Conservation (phyloP, 2,329 filamentous ascomycete genomes). For the Metarhizium sp. region DNA sequence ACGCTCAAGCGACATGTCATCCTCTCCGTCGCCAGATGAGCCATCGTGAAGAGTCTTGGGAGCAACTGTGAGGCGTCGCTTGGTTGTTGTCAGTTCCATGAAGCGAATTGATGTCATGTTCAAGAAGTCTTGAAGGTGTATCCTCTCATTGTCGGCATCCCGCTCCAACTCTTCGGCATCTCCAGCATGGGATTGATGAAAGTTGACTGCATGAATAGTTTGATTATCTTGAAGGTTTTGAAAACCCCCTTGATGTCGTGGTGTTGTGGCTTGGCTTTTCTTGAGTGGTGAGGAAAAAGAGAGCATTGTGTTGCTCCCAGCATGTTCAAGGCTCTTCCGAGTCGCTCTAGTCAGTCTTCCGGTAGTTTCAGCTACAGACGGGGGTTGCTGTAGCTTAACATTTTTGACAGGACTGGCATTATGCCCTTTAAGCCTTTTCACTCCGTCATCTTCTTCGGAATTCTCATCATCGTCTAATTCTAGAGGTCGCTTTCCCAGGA, state of each 20-base stretch:
- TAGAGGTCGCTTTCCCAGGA: slow-evolving; percentile 64
- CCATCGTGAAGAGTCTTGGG: slow-evolving; percentile 39
- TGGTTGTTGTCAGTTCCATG: slow-evolving; percentile 97
- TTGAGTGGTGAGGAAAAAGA: slow-evolving; percentile 39
- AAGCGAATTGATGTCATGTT: slow-evolving; percentile 95
- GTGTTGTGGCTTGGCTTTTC: slow-evolving; percentile 38
- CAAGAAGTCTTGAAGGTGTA: slow-evolving; percentile 85
- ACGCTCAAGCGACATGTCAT: slow-evolving; percentile 56
- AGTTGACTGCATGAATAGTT: slow-evolving; percentile 33
- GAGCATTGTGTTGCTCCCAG: slow-evolving; percentile 31
- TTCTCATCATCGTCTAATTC: slow-evolving; percentile 62
- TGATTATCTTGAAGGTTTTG: slow-evolving; percentile 41
- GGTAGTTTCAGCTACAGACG: slow-evolving; percentile 57
- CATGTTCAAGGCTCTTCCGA: slow-evolving; percentile 35
- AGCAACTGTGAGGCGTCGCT: slow-evolving; percentile 74
- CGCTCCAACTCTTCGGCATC: slow-evolving; percentile 33
- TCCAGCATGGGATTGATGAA: slow-evolving; percentile 30
- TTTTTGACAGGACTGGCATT: slow-evolving; percentile 71
- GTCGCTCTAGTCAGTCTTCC: slow-evolving; percentile 45
- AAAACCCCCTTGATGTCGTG: slow-evolving; percentile 46
- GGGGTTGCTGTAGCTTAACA: slow-evolving; percentile 58
- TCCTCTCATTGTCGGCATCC: slow-evolving; percentile 48
- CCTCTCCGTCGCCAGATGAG: slow-evolving; percentile 29
- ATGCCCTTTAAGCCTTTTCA: slow-evolving; percentile 63
- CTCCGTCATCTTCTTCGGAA: slow-evolving; percentile 46